A percentile compares a stretch with the other conserved stretches of the same genome.
phyloP scores from a whole-genome alignment of 306 rosid species.

The Neltuma alba region DNA sequence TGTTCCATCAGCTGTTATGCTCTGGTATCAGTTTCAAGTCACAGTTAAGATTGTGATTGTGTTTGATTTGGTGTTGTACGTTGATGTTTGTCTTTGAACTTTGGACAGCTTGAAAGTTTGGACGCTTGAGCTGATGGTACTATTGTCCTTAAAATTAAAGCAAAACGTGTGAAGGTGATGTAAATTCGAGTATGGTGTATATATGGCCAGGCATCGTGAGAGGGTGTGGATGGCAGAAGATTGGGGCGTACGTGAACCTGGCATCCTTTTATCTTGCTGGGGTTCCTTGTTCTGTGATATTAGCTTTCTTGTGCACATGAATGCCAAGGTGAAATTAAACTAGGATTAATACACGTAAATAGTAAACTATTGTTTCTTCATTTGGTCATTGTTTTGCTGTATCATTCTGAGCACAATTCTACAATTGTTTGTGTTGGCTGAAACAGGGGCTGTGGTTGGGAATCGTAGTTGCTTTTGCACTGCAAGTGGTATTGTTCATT shows the following conservation, averaged over 20 bases:
- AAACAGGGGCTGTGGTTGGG: conserved; percentile 70
- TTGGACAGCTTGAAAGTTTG: conserved; percentile 53
- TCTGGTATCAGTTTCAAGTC: conserved; percentile 49
- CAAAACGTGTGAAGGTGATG: background rate
- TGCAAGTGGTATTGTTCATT: conserved; percentile 47
- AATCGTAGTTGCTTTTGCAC: conserved; percentile 48
- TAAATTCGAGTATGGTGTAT: background rate
- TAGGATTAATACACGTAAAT: background rate
- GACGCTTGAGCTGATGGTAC: conserved; percentile 59
- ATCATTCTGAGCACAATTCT: background rate
- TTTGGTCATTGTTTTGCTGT: background rate
- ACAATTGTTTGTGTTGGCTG: no score
- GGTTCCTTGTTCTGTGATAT: conserved; percentile 46
- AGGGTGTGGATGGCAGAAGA: conserved; percentile 72
- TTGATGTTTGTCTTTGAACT: background rate
- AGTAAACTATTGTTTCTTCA: background rate
- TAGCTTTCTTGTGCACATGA: conserved; percentile 53
- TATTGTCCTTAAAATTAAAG: no score
- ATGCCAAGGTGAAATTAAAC: conserved; percentile 46
- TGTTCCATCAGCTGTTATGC: conserved; percentile 67
- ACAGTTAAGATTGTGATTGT: no score
- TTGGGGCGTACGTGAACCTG: conserved; percentile 62
- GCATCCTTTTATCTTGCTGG: conserved; percentile 57
- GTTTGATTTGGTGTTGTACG: conserved; percentile 38
- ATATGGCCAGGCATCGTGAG: conserved; percentile 51